Base-by-base conservation (phyloP, 2,329 filamentous ascomycete genomes). In the Cladosporium halotolerans region DNA sequence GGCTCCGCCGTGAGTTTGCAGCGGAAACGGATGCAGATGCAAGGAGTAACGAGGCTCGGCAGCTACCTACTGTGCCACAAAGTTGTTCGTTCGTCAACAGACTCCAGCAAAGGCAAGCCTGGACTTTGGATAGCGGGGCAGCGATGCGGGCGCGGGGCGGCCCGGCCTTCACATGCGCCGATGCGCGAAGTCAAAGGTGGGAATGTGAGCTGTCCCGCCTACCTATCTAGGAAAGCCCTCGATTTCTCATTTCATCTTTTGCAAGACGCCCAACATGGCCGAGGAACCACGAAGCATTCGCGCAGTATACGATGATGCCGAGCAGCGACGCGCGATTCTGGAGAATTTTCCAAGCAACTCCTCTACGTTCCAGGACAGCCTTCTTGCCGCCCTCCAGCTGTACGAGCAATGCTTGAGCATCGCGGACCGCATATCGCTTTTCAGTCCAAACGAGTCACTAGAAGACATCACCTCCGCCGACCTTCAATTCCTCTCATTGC, bases 401-500 rank as follows among this genome's bases (percentile, higher is more conserved):
- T 92, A 95, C 72, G 77, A 86, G 63, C 77, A 86, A 68, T 91
- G 88, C 69, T 76, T 86, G 55, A 75, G 81, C 55, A 80, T 88
- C 53, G 82, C 88, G 58, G 76, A 82, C 59, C 78, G 82, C 55
- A 76, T 93, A 23, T 85, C 88, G 0, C 76, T 99, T 50, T 97
- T 97, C 79, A 96, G 89, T 61, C 78, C 84, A 34, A 99, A 99
- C 71, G 93, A 99, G 70, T 80, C 81, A 1, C 72, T 92, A 38
- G 93, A 99, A 57, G 93, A 99, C 72, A 75, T 96, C 32, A 77
- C 88, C 11, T 95, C 92, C 1, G 78, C 80, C n/a, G 85, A 95
- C 64, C 73, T 99, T 32, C 89, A 89, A 72, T 87, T 92, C 69
- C 79, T 99, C 57, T 79, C 89, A 18, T 80, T 91, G 57, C 79